Evolutionary conservation across 2,329 filamentous ascomycete species (phyloP).

Genomic region (Colletotrichum sp.): DNA sequence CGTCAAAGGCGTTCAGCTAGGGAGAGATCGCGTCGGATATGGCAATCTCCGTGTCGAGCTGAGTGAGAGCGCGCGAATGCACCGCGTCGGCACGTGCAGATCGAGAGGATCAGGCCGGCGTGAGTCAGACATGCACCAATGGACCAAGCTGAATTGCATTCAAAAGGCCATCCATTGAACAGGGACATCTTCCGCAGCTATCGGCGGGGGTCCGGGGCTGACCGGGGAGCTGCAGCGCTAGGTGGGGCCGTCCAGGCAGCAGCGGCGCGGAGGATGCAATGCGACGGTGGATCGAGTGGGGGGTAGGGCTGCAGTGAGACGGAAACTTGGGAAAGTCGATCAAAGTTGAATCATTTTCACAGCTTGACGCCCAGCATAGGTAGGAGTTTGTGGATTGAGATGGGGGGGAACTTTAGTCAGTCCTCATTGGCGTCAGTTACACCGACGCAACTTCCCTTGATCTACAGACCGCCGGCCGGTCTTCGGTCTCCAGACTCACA

Average conservation of each 20-base stretch:
- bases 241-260: constrained; percentile 9
- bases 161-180: not conserved
- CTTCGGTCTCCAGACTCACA: not conserved
- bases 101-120: not conserved
- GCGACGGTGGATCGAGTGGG: not conserved
- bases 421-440: not conserved
- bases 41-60: not conserved
- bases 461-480: not conserved
- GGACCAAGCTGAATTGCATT: not conserved
- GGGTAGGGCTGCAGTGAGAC: not conserved
- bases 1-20: not conserved
- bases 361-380: not conserved
- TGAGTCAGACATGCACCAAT: not conserved
- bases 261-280: not conserved
- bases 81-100: not conserved
- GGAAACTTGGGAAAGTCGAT: not conserved
- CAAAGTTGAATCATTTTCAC: not conserved
- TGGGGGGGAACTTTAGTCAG: not conserved
- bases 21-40: not conserved
- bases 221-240: not conserved
- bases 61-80: not conserved
- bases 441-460: not conserved
- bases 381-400: not conserved
- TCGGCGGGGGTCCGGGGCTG: not conserved
- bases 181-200: not conserved